A percentile compares a stretch with the other conserved stretches of the same genome.
Conservation (phyloP, 768 basidiomycete genomes). For the Psilocybe cubensis region DNA sequence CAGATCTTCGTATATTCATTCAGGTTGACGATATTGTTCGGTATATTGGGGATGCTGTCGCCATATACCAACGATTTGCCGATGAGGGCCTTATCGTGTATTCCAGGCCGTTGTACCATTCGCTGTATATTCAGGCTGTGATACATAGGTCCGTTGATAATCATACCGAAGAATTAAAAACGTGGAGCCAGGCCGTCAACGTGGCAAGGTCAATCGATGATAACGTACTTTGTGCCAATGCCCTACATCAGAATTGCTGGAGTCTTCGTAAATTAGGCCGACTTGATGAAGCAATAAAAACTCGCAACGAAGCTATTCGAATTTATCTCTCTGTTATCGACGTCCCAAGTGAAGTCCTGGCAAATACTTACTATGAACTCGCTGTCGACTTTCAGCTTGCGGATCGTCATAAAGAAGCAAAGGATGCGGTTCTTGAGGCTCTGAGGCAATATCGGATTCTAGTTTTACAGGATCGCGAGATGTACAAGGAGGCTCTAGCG, state of each 20-base stretch:
- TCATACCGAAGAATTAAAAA: neutral
- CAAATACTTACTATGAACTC: slow-evolving; percentile 9
- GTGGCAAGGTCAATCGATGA: neutral
- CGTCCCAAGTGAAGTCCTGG: neutral
- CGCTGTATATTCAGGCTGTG: slow-evolving; percentile 4
- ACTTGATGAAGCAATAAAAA: slow-evolving; percentile 1
- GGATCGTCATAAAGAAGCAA: neutral
- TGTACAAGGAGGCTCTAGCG: neutral
- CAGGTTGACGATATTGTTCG: neutral
- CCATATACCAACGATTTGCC: neutral
- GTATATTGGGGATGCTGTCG: slow-evolving; percentile 1
- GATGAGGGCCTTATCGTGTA: neutral
- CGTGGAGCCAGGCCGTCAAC: neutral
- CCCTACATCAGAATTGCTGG: slow-evolving; percentile 2
- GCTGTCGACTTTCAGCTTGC: slow-evolving; percentile 9
- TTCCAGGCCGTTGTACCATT: neutral
- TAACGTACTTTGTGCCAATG: slow-evolving; percentile 1
- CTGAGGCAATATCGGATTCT: slow-evolving; percentile 10
- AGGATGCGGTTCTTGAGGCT: slow-evolving; percentile 1
- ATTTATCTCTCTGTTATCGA: slow-evolving; percentile 2
- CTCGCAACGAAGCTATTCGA: neutral
- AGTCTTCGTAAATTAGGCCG: neutral
- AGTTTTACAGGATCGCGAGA: neutral
- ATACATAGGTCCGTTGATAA: neutral
- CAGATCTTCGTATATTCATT: neutral